A percentile compares a stretch with the other conserved stretches of the same genome.
Conservation (phyloP, 495 filamentous ascomycete genomes). For the Coniosporium apollinis region DNA sequence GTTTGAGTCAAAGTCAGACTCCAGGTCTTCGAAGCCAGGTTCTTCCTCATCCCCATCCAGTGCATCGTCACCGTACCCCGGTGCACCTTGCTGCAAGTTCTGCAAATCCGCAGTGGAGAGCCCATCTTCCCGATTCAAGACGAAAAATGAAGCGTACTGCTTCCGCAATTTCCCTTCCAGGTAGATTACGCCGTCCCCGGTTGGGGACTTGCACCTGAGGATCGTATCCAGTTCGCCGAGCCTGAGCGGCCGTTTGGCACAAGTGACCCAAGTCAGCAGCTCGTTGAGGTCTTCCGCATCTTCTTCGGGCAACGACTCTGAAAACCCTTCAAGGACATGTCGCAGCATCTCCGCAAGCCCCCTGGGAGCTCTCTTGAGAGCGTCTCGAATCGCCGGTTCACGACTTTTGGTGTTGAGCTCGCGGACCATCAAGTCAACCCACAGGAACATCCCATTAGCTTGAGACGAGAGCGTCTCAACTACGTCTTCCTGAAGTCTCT, state of each 20-base stretch:
- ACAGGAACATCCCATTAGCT: slow-evolving; percentile 25
- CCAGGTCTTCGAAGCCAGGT: slow-evolving; percentile 10
- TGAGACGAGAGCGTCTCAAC: slow-evolving; percentile 12
- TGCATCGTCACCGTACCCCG: slow-evolving; percentile 1
- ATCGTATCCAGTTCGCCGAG: slow-evolving; percentile 20
- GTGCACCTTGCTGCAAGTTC: background rate
- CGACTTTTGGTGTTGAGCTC: slow-evolving; percentile 19
- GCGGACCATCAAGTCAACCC: slow-evolving; percentile 23
- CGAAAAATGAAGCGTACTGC: slow-evolving; percentile 25
- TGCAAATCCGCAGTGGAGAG: slow-evolving; percentile 20
- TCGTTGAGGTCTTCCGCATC: slow-evolving; percentile 19
- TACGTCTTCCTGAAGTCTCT: slow-evolving; percentile 15
- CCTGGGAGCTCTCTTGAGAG: slow-evolving; percentile 17
- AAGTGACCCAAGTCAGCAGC: slow-evolving; percentile 21
- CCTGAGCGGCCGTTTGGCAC: slow-evolving; percentile 13
- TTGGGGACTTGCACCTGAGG: slow-evolving; percentile 13
- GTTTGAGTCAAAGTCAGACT: slow-evolving; percentile 20
- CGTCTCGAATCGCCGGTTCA: slow-evolving; percentile 14
- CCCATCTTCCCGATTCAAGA: slow-evolving; percentile 19
- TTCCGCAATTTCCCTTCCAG: slow-evolving; percentile 21
- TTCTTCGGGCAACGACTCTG: slow-evolving; percentile 1
- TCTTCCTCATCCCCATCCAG: slow-evolving; percentile 6
- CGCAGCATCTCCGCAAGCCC: slow-evolving; percentile 21
- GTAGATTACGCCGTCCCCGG: slow-evolving; percentile 20
- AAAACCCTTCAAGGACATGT: slow-evolving; percentile 19